These are phyloP conservation scores for Cordia subcordata DNA, from an alignment of 257 asterid genomes.

Conservation along the genomic window DNA sequence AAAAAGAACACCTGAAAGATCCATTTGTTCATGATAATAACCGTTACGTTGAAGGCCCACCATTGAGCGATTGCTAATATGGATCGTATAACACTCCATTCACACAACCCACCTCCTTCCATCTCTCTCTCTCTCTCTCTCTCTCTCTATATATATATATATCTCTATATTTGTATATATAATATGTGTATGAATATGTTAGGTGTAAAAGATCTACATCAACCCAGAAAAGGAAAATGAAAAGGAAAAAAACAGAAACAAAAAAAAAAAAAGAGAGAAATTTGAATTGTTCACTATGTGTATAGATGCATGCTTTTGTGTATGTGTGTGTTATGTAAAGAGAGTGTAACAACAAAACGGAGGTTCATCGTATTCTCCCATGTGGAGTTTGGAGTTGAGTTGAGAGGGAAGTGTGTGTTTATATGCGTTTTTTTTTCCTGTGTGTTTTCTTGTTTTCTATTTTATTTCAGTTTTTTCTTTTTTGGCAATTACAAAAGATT, in stretches of 20 bases:
- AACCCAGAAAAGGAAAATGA: background rate
- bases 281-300: no score
- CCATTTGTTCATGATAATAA: slow-evolving; percentile 83
- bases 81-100: slow-evolving; percentile 69
- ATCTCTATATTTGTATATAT: no score
- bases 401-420: background rate
- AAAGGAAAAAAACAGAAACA: no score
- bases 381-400: background rate
- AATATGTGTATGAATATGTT: no score
- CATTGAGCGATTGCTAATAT: slow-evolving; percentile 65
- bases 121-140: slow-evolving; percentile 19
- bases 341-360: background rate
- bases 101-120: slow-evolving; percentile 50
- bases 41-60: slow-evolving; percentile 91
- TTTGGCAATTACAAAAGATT: no score
- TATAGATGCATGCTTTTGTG: background rate
- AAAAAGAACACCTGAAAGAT: slow-evolving; percentile 61
- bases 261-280: no score
- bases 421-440: background rate
- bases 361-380: background rate
- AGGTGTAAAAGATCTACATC: no score
- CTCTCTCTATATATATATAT: no score
- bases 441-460: background rate
- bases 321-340: background rate
- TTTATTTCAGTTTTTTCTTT: background rate